Percentiles rank a stretch among this genome's conserved stretches.
Conservation (phyloP, 306 rosid genomes). For the Gynostemma pentaphyllum region DNA sequence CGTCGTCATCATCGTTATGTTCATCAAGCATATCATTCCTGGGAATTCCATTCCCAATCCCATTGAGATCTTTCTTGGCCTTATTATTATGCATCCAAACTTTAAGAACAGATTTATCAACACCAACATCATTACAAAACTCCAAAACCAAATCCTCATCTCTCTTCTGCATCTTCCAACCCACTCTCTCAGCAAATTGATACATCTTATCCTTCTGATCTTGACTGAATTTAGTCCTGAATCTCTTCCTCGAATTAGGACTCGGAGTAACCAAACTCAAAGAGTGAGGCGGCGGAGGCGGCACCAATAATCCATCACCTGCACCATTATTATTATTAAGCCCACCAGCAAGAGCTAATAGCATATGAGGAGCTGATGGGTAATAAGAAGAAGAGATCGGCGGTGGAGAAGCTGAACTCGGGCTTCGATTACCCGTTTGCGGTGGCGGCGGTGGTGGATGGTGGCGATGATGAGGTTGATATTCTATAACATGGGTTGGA, state of each 20-base stretch:
- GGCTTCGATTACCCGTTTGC: constrained; percentile 38
- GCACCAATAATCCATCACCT: too few relatives aligned
- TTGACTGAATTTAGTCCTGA: constrained; percentile 61
- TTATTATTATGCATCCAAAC: constrained; percentile 99
- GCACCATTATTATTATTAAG: too few relatives aligned
- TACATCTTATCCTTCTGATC: constrained; percentile 87
- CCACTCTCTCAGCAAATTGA: constrained; percentile 60
- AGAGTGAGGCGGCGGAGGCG: constrained; percentile 18
- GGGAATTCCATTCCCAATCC: too few relatives aligned
- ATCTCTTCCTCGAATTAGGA: constrained; percentile 39
- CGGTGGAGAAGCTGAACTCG: constrained; percentile 78
- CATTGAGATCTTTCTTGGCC: too few relatives aligned
- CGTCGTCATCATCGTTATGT: constrained; percentile 16
- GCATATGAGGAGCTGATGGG: constrained; percentile 96
- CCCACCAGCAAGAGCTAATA: constrained; percentile 65
- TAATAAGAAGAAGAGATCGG: constrained; percentile 93
- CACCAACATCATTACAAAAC: constrained; percentile 58
- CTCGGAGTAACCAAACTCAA: constrained; percentile 12
- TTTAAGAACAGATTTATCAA: constrained; percentile 62
- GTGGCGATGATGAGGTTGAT: constrained; percentile 81
- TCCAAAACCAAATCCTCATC: constrained; percentile 52
- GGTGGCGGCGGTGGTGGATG: constrained; percentile 20
- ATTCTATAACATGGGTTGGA: constrained; percentile 57
- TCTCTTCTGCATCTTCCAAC: constrained; percentile 97
- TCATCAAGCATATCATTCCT: too few relatives aligned